phyloP scores from a whole-genome alignment of 108 stramenopile species.

The Fragilariopsis cylindrus region DNA sequence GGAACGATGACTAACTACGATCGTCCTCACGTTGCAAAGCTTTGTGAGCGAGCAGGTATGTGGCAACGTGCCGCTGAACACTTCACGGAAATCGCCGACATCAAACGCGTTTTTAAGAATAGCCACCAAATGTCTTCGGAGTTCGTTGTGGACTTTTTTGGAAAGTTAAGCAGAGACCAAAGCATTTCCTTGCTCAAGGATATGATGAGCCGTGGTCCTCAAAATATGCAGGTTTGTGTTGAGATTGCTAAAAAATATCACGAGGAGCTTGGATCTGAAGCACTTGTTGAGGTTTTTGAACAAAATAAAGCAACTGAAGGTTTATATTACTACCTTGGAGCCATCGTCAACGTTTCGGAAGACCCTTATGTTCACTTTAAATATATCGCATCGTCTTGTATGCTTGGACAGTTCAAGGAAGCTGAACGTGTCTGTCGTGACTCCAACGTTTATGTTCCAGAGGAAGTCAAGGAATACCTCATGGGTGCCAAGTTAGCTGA shows the following conservation, averaged over 20 bases:
- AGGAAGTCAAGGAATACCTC: conserved; percentile 98
- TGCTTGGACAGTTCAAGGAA: conserved; percentile 96
- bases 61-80: conserved; percentile 99
- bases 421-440: conserved; percentile 99
- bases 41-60: conserved; percentile 97
- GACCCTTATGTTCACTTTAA: conserved; percentile 98
- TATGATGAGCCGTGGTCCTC: conserved; percentile 91
- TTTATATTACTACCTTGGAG: conserved; percentile 96
- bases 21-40: conserved; percentile 93
- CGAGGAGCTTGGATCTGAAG: conserved; percentile 95
- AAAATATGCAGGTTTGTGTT: conserved; percentile 95
- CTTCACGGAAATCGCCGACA: conserved; percentile 97
- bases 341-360: conserved; percentile 96
- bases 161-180: conserved; percentile 92
- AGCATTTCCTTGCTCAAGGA: conserved; percentile 94
- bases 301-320: conserved; percentile 95
- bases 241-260: conserved; percentile 98
- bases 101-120: conserved; percentile 97
- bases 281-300: conserved; percentile 96
- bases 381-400: conserved; percentile 96
- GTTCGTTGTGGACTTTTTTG: conserved; percentile 97
- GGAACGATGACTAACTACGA: conserved; percentile 99
- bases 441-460: conserved; percentile 97
- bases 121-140: conserved; percentile 95
- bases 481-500: conserved; percentile 99